These are phyloP conservation scores for Rhodomyrtus psidioides DNA, from an alignment of 441 rosid genomes.

Conservation along the genomic window DNA sequence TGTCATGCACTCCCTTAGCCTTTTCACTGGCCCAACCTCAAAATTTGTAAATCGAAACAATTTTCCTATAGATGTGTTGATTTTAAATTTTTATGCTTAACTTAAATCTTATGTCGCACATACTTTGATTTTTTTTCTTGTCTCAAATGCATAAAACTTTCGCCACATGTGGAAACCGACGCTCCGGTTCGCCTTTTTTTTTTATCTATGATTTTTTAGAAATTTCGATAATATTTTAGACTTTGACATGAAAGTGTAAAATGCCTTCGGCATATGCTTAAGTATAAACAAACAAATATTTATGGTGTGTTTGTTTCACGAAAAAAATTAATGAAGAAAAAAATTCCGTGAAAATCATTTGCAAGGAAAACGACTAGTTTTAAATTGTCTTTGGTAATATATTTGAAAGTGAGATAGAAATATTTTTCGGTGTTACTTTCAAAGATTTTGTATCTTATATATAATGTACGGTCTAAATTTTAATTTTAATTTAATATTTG, in stretches of 20 bases:
- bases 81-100: background rate
- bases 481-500: background rate
- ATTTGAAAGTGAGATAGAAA: background rate
- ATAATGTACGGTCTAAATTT: background rate
- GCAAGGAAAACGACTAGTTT: background rate
- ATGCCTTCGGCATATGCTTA: background rate
- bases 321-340: background rate
- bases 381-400: background rate
- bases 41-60: background rate
- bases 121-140: background rate
- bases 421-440: background rate
- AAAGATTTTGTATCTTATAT: background rate
- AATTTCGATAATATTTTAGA: background rate
- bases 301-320: rapidly evolving
- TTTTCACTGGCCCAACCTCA: background rate
- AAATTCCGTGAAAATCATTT: background rate
- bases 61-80: background rate
- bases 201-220: background rate
- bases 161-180: rapidly evolving
- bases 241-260: background rate
- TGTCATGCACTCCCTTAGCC: too few species aligned
- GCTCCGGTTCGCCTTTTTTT: too few species aligned
- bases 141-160: background rate
- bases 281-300: background rate
- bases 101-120: background rate